phyloP scores from a whole-genome alignment of 106 monocot genomes.

The Platanthera zijinensis region DNA sequence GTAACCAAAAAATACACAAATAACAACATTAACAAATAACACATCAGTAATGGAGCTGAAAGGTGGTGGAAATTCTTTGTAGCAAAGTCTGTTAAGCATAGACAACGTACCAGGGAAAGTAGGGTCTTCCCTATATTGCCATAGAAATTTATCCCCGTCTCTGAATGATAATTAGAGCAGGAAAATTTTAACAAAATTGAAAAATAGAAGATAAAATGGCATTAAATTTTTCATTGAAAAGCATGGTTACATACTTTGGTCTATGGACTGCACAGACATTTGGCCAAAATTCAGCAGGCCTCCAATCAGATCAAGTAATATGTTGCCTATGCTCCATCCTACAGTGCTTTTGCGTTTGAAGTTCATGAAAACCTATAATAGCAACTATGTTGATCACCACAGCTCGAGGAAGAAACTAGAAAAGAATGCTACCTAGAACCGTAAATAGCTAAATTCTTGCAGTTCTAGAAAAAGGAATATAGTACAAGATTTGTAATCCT shows the following conservation, averaged over 20 bases:
- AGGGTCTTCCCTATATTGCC: conserved; percentile 84
- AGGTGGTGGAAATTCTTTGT: background rate
- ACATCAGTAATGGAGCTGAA: background rate
- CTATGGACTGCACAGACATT: conserved; percentile 71
- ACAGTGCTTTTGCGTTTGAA: conserved; percentile 67
- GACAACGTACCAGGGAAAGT: conserved; percentile 57
- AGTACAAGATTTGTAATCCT: background rate
- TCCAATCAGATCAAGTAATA: conserved; percentile 60
- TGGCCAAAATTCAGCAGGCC: conserved; percentile 68
- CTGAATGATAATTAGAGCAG: conserved; percentile 22
- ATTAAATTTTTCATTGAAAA: background rate
- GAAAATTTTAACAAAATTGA: background rate
- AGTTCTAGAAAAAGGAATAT: background rate
- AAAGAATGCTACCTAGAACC: too few species aligned
- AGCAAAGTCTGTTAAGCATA: background rate
- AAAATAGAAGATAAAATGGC: background rate
- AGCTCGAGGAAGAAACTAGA: background rate
- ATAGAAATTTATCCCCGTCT: conserved; percentile 68
- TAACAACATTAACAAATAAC: too few species aligned
- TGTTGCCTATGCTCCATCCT: conserved; percentile 84
- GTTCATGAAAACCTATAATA: conserved; percentile 59
- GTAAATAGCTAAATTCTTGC: too few species aligned
- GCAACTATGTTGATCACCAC: background rate
- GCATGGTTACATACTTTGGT: conserved; percentile 38
- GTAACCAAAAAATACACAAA: too few species aligned